Evolutionary conservation across 257 asterid species (phyloP).

Genomic region (Solanum gandarillasii): DNA sequence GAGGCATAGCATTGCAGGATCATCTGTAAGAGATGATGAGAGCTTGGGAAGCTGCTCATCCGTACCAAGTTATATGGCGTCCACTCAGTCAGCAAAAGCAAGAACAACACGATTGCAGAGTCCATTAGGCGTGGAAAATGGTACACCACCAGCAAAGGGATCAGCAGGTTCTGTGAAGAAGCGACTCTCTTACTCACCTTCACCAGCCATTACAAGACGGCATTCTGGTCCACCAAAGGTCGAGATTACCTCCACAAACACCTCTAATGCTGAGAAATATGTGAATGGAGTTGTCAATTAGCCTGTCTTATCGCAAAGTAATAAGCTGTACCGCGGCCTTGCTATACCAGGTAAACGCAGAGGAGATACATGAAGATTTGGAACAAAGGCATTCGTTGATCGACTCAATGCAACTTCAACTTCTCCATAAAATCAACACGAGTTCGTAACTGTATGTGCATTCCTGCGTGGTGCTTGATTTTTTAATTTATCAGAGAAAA

Average conservation of each 20-base stretch:
- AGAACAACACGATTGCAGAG: conserved; percentile 60
- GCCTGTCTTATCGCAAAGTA: not conserved
- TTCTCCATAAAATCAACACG: not conserved
- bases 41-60: conserved; percentile 66
- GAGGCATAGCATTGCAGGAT: conserved; percentile 78
- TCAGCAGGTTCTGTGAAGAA: conserved; percentile 48
- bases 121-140: conserved; percentile 54
- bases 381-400: not conserved
- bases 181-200: conserved; percentile 72
- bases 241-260: conserved; percentile 10
- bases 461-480: not conserved
- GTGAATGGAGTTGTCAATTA: conserved; percentile 15
- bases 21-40: conserved; percentile 75
- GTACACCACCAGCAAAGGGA: conserved; percentile 39
- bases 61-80: conserved; percentile 80
- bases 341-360: not conserved
- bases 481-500: not conserved
- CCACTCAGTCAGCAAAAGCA: conserved; percentile 80
- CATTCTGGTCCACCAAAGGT: conserved; percentile 60
- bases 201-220: conserved; percentile 69
- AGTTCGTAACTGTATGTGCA: not conserved
- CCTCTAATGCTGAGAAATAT: conserved; percentile 12
- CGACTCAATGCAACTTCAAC: not conserved
- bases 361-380: not conserved
- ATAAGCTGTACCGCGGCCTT: not conserved